phyloP scores from a whole-genome alignment of 2,329 filamentous ascomycete species.

The Coniochaeta sp. region DNA sequence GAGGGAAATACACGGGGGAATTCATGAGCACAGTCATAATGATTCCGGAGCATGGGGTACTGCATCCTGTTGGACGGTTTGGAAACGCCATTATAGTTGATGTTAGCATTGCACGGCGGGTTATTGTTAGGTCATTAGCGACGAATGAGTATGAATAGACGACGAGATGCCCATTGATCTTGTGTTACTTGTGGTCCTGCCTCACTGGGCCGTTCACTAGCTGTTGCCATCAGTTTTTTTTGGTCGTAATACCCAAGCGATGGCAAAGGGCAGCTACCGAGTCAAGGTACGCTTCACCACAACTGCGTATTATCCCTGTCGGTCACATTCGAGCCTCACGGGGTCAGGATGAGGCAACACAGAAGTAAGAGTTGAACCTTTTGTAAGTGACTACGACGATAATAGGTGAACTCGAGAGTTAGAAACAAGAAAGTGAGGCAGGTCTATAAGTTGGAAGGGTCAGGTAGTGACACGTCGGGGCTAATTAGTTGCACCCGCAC shows the following conservation, averaged over 20 bases:
- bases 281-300: too few relatives aligned
- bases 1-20: background rate
- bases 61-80: background rate
- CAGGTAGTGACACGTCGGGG: too few relatives aligned
- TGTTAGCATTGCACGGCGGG: background rate
- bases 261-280: too few relatives aligned
- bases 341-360: too few relatives aligned
- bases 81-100: background rate
- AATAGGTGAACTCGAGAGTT: too few relatives aligned
- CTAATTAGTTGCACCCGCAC: background rate
- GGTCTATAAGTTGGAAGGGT: too few relatives aligned
- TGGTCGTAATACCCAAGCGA: background rate
- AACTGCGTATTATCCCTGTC: too few relatives aligned
- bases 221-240: background rate
- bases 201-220: background rate
- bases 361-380: too few relatives aligned
- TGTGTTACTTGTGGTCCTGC: background rate
- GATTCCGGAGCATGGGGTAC: background rate
- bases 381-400: too few relatives aligned
- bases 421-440: too few relatives aligned
- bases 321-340: too few relatives aligned
- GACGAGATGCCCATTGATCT: background rate
- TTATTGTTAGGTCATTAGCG: background rate
- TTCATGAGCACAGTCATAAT: background rate
- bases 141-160: background rate